Conservation (phyloP, 2,329 filamentous ascomycete genomes). For the Paracorniculantispora psalliotae region DNA sequence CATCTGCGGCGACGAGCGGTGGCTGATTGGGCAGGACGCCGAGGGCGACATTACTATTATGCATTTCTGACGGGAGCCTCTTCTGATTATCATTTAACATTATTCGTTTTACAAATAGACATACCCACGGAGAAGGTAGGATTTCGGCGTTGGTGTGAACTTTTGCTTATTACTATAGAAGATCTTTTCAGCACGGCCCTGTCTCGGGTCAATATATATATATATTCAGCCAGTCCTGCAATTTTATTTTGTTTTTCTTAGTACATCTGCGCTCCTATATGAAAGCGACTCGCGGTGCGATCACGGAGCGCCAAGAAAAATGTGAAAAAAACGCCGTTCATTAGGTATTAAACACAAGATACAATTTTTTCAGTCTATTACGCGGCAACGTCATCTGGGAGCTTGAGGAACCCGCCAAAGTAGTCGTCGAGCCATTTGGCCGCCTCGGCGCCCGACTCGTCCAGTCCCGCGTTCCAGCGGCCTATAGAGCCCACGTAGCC, state of each 20-base stretch:
- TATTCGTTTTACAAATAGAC: neutral
- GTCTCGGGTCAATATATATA: too few species aligned
- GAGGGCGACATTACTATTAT: conserved; percentile 47
- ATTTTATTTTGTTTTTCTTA: too few species aligned
- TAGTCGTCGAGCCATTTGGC: conserved; percentile 52
- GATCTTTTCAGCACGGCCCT: too few species aligned
- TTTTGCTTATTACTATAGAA: too few species aligned
- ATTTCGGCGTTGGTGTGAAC: too few species aligned
- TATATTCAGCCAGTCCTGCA: too few species aligned
- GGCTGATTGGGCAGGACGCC: conserved; percentile 55
- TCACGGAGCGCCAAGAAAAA: neutral
- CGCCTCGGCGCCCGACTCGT: conserved; percentile 46
- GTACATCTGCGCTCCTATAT: too few species aligned
- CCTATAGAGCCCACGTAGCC: conserved; percentile 66
- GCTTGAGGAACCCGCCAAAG: conserved; percentile 49
- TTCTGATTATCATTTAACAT: neutral
- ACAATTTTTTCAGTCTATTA: neutral
- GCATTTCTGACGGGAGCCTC: conserved; percentile 37
- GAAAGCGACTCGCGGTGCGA: too few species aligned
- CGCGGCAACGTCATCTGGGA: conserved; percentile 28
- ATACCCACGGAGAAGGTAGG: too few species aligned
- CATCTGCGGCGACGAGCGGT: conserved; percentile 56
- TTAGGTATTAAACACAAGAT: neutral
- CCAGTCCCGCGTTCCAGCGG: conserved; percentile 46
- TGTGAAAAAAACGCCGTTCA: neutral